Percentiles rank a stretch among this genome's conserved stretches.
These are phyloP conservation scores for Pseudotsuga menziesii DNA, from an alignment of 75 land plant genomes.

Conservation along the genomic window DNA sequence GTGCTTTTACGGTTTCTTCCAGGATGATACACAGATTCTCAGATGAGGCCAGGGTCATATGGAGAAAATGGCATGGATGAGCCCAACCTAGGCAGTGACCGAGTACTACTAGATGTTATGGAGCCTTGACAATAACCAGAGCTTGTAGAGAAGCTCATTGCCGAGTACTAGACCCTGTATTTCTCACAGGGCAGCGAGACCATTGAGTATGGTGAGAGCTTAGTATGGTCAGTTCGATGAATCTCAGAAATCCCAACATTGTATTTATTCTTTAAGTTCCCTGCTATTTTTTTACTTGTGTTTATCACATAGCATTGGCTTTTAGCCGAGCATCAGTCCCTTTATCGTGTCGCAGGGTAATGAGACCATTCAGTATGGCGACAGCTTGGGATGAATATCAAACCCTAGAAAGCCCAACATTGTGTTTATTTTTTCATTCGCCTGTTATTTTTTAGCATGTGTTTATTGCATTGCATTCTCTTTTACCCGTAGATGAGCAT, in stretches of 20 bases:
- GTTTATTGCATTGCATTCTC: too few relatives aligned
- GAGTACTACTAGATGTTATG: constrained; percentile 40
- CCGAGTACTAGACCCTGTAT: constrained; percentile 27
- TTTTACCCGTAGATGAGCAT: too few relatives aligned
- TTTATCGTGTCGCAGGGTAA: constrained; percentile 64
- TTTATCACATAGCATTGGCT: too few relatives aligned
- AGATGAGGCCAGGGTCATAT: constrained; percentile 34
- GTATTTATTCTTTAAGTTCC: too few relatives aligned
- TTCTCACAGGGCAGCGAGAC: constrained; percentile 71
- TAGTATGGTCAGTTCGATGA: constrained; percentile 48
- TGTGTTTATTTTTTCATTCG: too few relatives aligned
- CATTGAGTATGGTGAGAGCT: constrained; percentile 48
- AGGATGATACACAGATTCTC: constrained; percentile 69
- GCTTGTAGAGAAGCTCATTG: constrained; percentile 25
- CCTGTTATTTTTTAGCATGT: too few relatives aligned
- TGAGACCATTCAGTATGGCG: constrained; percentile 35
- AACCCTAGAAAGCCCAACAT: too few relatives aligned
- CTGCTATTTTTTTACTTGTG: too few relatives aligned
- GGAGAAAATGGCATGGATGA: constrained; percentile 14
- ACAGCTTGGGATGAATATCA: constrained; percentile 62
- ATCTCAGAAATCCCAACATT: too few relatives aligned
- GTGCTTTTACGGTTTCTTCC: too few relatives aligned
- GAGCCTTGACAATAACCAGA: constrained; percentile 42
- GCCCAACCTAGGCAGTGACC: constrained; percentile 20
- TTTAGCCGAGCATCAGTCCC: constrained; percentile 14